Evolutionary conservation across 768 basidiomycete genomes (phyloP), one percentile per base, ranked within the genome.

Genomic region (Pseudohyphozyma bogoriensis): DNA sequence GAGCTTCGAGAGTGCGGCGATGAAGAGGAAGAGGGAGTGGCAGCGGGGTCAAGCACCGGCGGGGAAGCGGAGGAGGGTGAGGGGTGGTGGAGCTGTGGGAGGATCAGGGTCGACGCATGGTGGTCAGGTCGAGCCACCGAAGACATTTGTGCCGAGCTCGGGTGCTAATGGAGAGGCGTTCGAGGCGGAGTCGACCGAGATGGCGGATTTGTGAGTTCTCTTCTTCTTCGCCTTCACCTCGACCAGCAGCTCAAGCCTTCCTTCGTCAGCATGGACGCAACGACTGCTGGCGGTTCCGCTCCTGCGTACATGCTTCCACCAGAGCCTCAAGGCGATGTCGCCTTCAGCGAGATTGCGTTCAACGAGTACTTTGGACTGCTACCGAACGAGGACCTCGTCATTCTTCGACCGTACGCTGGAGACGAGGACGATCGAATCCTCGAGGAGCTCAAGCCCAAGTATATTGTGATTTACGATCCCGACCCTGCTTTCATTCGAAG

Each of bases 391-490:
- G 81, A 95, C 67, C 84, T 86, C 0, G 83, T 97, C 26, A 73
- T 97, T 44, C 81, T 99, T 33, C 81, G 92, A 4, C 81, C 87
- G 2, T 99, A 90, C 70, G 84, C 86, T 0, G 91, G 91, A 49
- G 95, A 97, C 70, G 82, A 86, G 3, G 95, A 99, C 67, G 95
- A 99, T 72, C 80, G 83, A 42, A 76, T 96, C 52, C 77, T 99
- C 35, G 80, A 82, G 44, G 93, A 99, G 72, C 78, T 97, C 11
- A 79, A 85, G 61, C 95, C 95, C 2, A 82, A 85, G 63, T 97
- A 91, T 71, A 85, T 99, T 55, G 83, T 97, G 50, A 89, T 97
- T 86, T 90, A 86, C 65, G 95, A 99, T 70, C 91, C 93, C 3
- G 87, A 84, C 68, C 85, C 89, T 71, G 87, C 93, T 55, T 99